A percentile compares a stretch with the other conserved stretches of the same genome.
Evolutionary conservation across 2,329 filamentous ascomycete species (phyloP).

Genomic region (Colletotrichum viniferum): DNA sequence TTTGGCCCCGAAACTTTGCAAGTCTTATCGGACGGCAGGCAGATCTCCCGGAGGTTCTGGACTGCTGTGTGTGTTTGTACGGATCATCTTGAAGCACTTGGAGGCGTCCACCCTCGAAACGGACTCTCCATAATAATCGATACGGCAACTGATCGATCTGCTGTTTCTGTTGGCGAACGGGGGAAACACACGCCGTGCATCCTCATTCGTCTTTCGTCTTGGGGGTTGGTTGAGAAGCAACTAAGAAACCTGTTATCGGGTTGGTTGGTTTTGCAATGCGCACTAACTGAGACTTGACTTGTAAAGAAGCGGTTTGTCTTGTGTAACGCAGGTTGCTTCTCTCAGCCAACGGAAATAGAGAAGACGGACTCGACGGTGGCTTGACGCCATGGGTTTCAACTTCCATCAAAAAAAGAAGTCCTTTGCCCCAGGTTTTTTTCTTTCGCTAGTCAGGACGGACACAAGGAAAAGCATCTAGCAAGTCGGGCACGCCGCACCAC

Average conservation of each 20-base stretch:
- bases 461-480: neutral
- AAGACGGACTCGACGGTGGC: neutral
- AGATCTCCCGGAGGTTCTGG: neutral
- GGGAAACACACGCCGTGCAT: neutral
- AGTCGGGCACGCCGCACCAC: neutral
- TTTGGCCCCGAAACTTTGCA: neutral
- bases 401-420: neutral
- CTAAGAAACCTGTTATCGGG: neutral
- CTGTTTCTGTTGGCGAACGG: neutral
- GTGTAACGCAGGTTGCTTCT: neutral
- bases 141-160: neutral
- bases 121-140: neutral
- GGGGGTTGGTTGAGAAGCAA: neutral
- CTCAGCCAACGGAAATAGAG: neutral
- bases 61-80: neutral
- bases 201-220: neutral
- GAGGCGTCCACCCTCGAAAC: neutral
- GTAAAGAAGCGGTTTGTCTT: neutral
- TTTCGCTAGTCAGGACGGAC: neutral
- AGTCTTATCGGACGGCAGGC: slow-evolving; percentile 1
- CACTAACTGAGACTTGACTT: neutral
- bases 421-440: slow-evolving; percentile 2
- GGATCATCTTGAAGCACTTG: neutral
- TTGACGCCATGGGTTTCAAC: slow-evolving; percentile 11
- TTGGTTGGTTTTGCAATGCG: neutral